Evolutionary conservation across 257 asterid genomes (phyloP).

Genomic region (Capsicum baccatum): DNA sequence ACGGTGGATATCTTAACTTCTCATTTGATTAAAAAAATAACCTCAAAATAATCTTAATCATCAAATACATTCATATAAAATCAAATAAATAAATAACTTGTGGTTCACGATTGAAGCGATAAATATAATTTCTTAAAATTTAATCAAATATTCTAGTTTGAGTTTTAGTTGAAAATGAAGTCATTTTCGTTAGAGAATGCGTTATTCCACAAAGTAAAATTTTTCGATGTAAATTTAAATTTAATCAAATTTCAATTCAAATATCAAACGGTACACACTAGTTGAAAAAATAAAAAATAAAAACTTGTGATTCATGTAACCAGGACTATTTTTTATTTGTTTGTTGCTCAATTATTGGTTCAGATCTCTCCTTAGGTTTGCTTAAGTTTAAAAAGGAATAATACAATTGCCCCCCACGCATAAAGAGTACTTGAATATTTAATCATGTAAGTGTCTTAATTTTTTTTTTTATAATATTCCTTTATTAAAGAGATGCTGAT

Average conservation of each 20-base stretch:
- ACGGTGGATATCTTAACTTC: background rate
- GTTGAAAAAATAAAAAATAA: no score
- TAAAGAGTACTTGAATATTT: background rate
- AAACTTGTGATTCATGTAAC: no score
- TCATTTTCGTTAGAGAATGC: no score
- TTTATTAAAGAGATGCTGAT: background rate
- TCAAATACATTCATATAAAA: background rate
- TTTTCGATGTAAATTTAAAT: no score
- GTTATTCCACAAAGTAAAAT: no score
- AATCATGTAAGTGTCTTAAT: slow-evolving; percentile 7
- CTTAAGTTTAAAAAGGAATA: background rate
- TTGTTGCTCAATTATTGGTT: slow-evolving; percentile 24
- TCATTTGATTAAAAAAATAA: background rate
- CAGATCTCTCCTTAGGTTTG: background rate
- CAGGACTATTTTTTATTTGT: background rate
- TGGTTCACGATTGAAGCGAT: background rate
- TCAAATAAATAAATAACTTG: background rate
- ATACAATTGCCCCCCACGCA: slow-evolving; percentile 3
- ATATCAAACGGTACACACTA: background rate
- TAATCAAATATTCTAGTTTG: no score
- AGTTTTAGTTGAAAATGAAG: no score
- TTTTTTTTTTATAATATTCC: slow-evolving; percentile 18
- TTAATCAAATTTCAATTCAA: no score
- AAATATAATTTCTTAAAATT: no score
- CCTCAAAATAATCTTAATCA: background rate